A percentile compares a stretch with the other conserved stretches of the same genome.
Conservation (phyloP, 2,329 filamentous ascomycete species). For the Trichoderma cornu-damae region DNA sequence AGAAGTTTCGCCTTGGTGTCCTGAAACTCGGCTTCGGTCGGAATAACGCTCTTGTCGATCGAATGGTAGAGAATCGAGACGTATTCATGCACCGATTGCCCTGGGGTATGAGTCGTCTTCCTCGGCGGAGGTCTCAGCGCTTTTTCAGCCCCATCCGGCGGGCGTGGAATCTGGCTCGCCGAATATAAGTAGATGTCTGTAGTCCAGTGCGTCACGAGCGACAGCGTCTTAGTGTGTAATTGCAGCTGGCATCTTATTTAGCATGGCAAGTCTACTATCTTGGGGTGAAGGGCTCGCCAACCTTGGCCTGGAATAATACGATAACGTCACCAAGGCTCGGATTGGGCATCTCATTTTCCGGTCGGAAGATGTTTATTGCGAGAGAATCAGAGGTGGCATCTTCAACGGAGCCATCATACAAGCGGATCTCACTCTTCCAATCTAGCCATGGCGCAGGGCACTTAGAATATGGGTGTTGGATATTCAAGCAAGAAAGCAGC, state of each 20-base stretch:
- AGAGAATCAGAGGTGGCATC: conserved; percentile 36
- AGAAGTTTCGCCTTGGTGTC: conserved; percentile 35
- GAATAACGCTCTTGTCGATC: conserved; percentile 41
- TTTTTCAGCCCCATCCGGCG: conserved; percentile 35
- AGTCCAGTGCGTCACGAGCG: conserved; percentile 40
- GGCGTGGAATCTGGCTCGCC: conserved; percentile 28
- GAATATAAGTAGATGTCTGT: conserved; percentile 45
- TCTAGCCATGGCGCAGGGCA: conserved; percentile 37
- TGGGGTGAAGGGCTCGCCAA: conserved; percentile 26
- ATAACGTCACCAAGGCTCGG: conserved; percentile 39
- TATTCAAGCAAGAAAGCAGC: background rate
- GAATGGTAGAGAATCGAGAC: conserved; percentile 45
- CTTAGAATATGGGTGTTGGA: background rate
- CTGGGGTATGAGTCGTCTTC: conserved; percentile 24
- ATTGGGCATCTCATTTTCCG: conserved; percentile 44
- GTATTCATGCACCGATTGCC: conserved; percentile 36
- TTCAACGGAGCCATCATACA: conserved; percentile 56
- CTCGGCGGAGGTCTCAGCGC: conserved; percentile 26
- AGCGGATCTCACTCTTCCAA: conserved; percentile 54
- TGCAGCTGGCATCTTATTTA: conserved; percentile 12
- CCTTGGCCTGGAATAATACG: conserved; percentile 50
- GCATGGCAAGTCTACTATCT: background rate
- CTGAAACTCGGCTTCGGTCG: conserved; percentile 41
- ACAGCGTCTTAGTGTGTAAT: conserved; percentile 25
- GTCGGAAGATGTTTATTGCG: conserved; percentile 57